Conservation (phyloP, 441 rosid species). For the Adansonia rubrostipa region DNA sequence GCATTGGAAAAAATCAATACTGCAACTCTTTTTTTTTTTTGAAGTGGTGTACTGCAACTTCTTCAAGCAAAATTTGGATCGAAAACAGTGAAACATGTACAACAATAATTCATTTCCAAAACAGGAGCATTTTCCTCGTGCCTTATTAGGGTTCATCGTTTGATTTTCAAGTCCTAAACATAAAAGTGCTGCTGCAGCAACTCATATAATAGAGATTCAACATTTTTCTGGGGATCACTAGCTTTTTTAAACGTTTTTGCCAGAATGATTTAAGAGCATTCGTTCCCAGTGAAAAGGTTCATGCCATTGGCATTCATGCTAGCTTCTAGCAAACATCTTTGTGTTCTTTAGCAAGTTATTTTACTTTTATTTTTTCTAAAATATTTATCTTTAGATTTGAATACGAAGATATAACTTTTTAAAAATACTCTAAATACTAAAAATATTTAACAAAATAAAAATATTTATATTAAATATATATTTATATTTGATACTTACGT, state of each 20-base stretch:
- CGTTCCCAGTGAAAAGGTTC: not conserved
- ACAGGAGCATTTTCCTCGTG: not conserved
- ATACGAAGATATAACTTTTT: no score
- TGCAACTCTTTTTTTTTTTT: no score
- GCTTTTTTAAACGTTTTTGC: not conserved
- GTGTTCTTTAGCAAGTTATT: not conserved
- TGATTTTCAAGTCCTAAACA: not conserved
- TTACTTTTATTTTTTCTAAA: no score
- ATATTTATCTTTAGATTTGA: no score
- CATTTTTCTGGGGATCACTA: not conserved
- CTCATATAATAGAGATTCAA: not conserved
- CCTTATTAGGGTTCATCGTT: not conserved
- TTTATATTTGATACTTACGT: no score
- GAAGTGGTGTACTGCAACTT: not conserved
- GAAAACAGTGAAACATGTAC: not conserved
- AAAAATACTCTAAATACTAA: no score
- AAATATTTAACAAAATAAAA: no score
- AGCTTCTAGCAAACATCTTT: not conserved
- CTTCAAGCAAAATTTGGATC: not conserved
- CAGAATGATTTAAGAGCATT: not conserved
- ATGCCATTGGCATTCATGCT: not conserved
- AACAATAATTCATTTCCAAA: not conserved
- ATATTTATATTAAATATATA: no score
- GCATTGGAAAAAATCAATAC: not conserved
- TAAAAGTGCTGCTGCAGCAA: not conserved